phyloP scores from a whole-genome alignment of 129 eudicot genomes.

The sunflower (Helianthus annuus) region DNA sequence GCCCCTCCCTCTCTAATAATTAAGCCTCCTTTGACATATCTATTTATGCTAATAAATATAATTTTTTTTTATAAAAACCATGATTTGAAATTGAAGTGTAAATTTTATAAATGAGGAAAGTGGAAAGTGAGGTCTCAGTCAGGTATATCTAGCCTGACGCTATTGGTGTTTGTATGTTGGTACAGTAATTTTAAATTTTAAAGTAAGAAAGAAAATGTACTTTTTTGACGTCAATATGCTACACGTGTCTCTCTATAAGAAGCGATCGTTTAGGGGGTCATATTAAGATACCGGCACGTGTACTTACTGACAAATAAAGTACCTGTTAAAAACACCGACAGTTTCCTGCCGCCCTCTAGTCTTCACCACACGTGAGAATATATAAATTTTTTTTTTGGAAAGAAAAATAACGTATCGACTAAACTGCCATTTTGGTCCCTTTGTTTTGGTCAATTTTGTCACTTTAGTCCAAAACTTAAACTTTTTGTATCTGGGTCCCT shows the following conservation, averaged over 20 bases:
- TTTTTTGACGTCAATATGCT: not conserved
- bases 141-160: not conserved
- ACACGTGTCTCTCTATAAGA: slow-evolving; percentile 2
- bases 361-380: slow-evolving; percentile 16
- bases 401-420: no score
- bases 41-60: no score
- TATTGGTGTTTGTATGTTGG: not conserved
- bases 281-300: slow-evolving; percentile 2
- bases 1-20: no score
- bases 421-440: no score
- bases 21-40: no score
- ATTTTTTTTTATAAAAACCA: no score
- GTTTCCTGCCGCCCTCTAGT: slow-evolving; percentile 3
- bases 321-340: slow-evolving; percentile 12
- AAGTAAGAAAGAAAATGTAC: not conserved
- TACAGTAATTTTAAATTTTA: not conserved
- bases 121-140: not conserved
- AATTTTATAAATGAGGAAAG: not conserved
- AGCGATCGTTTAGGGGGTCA: not conserved
- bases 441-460: no score
- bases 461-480: no score
- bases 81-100: no score
- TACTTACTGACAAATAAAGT: slow-evolving; percentile 14
- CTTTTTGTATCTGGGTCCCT: no score
- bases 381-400: not conserved